A percentile compares a stretch with the other conserved stretches of the same genome.
These are phyloP conservation scores for Haemoproteus tartakovskyi DNA, from an alignment of 169 alveolate species.

Conservation along the genomic window DNA sequence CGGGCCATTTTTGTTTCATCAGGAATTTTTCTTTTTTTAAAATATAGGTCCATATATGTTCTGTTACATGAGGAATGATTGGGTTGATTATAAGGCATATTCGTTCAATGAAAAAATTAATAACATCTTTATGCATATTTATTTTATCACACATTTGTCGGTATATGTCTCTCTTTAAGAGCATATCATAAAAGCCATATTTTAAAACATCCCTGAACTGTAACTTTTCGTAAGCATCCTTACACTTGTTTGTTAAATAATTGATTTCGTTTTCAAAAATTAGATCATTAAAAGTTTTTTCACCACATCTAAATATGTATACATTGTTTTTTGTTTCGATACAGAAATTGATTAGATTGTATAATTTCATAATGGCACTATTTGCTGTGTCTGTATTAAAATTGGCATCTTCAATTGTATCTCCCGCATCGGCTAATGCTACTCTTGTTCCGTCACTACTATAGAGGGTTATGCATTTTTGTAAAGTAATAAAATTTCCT, in stretches of 20 bases:
- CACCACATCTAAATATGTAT: conserved; percentile 63
- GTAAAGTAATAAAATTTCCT: conserved; percentile 96
- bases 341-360: conserved; percentile 71
- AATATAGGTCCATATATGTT: conserved; percentile 86
- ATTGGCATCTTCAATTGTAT: conserved; percentile 94
- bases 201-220: conserved; percentile 87
- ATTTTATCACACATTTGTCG: conserved; percentile 47
- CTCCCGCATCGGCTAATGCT: conserved; percentile 99
- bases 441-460: conserved; percentile 98
- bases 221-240: conserved; percentile 78
- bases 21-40: conserved; percentile 74
- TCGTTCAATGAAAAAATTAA: conserved; percentile 72
- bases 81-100: conserved; percentile 83
- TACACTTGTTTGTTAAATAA: conserved; percentile 76
- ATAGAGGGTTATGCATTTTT: conserved; percentile 87
- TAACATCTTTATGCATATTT: conserved; percentile 60
- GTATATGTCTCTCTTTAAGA: conserved; percentile 24
- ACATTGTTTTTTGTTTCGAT: conserved; percentile 74
- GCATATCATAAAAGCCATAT: conserved; percentile 82
- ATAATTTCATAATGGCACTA: conserved; percentile 82
- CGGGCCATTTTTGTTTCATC: conserved; percentile 84
- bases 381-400: conserved; percentile 86
- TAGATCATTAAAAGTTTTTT: conserved; percentile 70
- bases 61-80: conserved; percentile 89
- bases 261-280: conserved; percentile 83